Percentiles rank a stretch among this genome's conserved stretches.
Evolutionary conservation across 2,329 filamentous ascomycete species (phyloP).

Genomic region (Sporothrix globosa): DNA sequence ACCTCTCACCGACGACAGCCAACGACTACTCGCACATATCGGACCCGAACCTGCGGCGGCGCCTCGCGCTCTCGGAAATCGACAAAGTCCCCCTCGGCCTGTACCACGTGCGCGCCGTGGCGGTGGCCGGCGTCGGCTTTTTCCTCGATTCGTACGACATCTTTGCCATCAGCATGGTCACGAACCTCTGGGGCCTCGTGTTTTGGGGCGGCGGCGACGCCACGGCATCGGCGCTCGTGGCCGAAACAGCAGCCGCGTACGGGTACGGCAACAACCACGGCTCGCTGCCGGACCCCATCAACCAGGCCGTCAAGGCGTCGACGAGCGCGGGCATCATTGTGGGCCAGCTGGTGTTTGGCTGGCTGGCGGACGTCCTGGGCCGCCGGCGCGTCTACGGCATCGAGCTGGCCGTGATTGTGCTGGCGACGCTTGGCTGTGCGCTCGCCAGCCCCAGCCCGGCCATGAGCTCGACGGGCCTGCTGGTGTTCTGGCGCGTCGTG

Average conservation of each 20-base stretch:
- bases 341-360: conserved; percentile 77
- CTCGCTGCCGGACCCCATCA: conserved; percentile 64
- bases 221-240: conserved; percentile 43
- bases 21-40: conserved; percentile 59
- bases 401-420: conserved; percentile 72
- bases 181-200: conserved; percentile 72
- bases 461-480: conserved; percentile 61
- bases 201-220: conserved; percentile 63
- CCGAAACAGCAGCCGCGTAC: conserved; percentile 42
- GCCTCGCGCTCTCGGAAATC: conserved; percentile 76
- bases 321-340: conserved; percentile 79
- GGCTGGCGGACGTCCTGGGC: conserved; percentile 73
- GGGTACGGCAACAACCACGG: conserved; percentile 58
- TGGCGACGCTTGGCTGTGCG: conserved; percentile 67
- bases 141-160: conserved; percentile 82
- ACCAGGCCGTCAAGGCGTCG: conserved; percentile 78
- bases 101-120: conserved; percentile 71
- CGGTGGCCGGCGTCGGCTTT: conserved; percentile 80
- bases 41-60: conserved; percentile 75
- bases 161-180: conserved; percentile 77
- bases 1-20: conserved; percentile 29
- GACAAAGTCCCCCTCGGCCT: conserved; percentile 77
- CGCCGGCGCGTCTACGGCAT: conserved; percentile 82
- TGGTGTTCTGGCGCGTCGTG: conserved; percentile 76
- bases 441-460: conserved; percentile 64